phyloP scores from a whole-genome alignment of 441 rosid genomes.

The Viola pubescens region DNA sequence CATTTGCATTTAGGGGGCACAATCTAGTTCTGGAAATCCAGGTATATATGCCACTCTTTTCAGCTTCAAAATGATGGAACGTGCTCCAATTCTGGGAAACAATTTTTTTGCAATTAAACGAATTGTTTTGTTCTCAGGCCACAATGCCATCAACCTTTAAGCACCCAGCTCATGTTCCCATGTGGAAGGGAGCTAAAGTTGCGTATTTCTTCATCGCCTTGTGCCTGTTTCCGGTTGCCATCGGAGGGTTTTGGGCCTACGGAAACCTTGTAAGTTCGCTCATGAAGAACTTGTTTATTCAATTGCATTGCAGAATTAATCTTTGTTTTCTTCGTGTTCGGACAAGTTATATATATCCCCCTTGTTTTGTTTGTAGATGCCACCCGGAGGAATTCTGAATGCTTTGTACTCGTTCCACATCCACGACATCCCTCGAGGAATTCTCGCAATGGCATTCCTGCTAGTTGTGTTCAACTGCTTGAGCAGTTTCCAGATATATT shows the following conservation, averaged over 20 bases:
- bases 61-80: background rate
- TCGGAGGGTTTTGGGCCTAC: constrained; percentile 96
- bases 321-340: background rate
- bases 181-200: constrained; percentile 97
- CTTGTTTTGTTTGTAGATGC: constrained; percentile 47
- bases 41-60: constrained; percentile 29
- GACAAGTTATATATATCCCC: background rate
- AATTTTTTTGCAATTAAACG: background rate
- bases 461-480: constrained; percentile 85
- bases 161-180: constrained; percentile 93
- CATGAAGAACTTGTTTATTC: background rate
- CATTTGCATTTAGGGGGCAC: constrained; percentile 92
- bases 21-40: constrained; percentile 85
- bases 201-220: constrained; percentile 78
- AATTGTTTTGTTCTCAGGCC: constrained; percentile 35
- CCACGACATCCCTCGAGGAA: constrained; percentile 81
- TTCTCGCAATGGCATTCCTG: constrained; percentile 75
- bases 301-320: too few relatives aligned
- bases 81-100: background rate
- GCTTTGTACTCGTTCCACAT: constrained; percentile 82
- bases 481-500: constrained; percentile 93
- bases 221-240: constrained; percentile 81
- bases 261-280: constrained; percentile 71
- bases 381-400: constrained; percentile 79
- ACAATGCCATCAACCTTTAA: constrained; percentile 97